Conservation (phyloP, 352 stramenopile genomes). For the Phytophthora colocasiae region DNA sequence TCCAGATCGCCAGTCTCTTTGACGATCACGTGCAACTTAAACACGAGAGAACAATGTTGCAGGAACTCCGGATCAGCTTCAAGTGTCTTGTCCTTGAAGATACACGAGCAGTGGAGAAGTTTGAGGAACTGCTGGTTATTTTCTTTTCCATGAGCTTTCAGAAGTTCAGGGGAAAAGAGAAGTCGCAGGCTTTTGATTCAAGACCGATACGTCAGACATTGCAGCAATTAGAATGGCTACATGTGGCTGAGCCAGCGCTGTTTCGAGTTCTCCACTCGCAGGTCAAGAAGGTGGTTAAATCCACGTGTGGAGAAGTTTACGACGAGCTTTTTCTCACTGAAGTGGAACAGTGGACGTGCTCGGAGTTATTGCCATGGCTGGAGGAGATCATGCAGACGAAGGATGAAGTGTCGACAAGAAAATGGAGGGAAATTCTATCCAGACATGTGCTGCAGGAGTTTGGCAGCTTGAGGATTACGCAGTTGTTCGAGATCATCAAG, state of each 20-base stretch:
- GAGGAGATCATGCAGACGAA: constrained; percentile 52
- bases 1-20: constrained; percentile 70
- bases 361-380: constrained; percentile 68
- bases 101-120: constrained; percentile 36
- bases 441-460: constrained; percentile 70
- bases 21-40: constrained; percentile 38
- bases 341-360: constrained; percentile 60
- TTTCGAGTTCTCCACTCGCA: constrained; percentile 62
- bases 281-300: constrained; percentile 55
- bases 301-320: constrained; percentile 60
- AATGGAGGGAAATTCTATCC: constrained; percentile 60
- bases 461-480: constrained; percentile 80
- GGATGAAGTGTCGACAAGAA: constrained; percentile 19
- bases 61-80: constrained; percentile 57
- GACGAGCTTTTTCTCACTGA: constrained; percentile 51
- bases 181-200: constrained; percentile 59
- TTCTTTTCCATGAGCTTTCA: constrained; percentile 84
- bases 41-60: constrained; percentile 42
- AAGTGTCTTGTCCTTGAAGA: constrained; percentile 68
- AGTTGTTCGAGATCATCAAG: constrained; percentile 98
- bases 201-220: constrained; percentile 55
- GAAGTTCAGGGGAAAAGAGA: constrained; percentile 62
- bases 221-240: constrained; percentile 66
- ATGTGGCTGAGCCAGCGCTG: constrained; percentile 56
- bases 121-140: constrained; percentile 68